These are phyloP conservation scores for Tilletia indica DNA, from an alignment of 1,284 basidiomycete species.

Conservation along the genomic window DNA sequence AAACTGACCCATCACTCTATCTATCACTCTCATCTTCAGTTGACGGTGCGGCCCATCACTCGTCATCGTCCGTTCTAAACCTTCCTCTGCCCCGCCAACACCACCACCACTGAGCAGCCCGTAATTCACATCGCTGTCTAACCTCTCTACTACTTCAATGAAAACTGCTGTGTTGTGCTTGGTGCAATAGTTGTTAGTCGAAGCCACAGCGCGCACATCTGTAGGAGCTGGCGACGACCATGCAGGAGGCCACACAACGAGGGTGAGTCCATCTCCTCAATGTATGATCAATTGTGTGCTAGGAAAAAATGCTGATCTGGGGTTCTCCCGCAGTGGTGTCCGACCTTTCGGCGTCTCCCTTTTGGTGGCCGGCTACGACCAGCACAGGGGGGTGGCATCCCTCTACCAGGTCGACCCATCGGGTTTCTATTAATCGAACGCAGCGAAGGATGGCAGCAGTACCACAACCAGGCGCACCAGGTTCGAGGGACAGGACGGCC, in stretches of 20 bases:
- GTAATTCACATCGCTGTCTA: too few species aligned
- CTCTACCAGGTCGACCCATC: slow-evolving; percentile 99
- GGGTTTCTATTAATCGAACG: slow-evolving; percentile 66
- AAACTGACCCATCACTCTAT: too few species aligned
- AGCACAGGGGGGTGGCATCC: slow-evolving; percentile 76
- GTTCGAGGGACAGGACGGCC: not conserved
- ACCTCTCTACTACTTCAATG: too few species aligned
- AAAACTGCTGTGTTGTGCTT: too few species aligned
- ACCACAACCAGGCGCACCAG: not conserved
- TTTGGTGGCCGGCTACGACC: slow-evolving; percentile 93
- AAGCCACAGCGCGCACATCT: slow-evolving; percentile 85
- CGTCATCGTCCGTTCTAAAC: too few species aligned
- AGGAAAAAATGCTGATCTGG: not conserved
- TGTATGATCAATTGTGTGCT: not conserved
- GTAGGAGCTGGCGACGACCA: slow-evolving; percentile 93
- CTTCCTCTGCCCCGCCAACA: too few species aligned
- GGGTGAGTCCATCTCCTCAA: slow-evolving; percentile 66
- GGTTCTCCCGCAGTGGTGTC: slow-evolving; percentile 70
- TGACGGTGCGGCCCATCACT: too few species aligned
- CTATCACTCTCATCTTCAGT: too few species aligned
- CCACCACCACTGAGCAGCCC: too few species aligned
- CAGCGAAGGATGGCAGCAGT: not conserved
- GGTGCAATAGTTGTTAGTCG: too few species aligned
- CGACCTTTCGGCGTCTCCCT: slow-evolving; percentile 96
- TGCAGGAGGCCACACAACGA: slow-evolving; percentile 98